Evolutionary conservation across 768 basidiomycete species (phyloP).

Genomic region (Boletus subcaerulescens): DNA sequence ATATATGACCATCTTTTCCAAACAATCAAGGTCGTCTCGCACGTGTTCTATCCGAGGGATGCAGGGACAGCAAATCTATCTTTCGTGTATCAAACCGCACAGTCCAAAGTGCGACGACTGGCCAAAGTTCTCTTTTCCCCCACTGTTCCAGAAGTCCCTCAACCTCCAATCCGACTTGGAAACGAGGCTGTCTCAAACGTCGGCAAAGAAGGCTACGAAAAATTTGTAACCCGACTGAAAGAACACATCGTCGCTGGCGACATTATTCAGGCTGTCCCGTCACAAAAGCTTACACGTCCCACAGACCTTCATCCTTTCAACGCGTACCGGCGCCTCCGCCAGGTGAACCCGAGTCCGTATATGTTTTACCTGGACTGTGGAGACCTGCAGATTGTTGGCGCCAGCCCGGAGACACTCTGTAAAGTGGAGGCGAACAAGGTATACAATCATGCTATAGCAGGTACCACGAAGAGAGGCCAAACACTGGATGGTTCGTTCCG

Average conservation of each 20-base stretch:
- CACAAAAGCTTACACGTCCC: constrained; percentile 82
- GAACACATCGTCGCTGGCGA: constrained; percentile 94
- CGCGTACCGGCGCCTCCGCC: constrained; percentile 88
- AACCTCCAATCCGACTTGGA: constrained; percentile 62
- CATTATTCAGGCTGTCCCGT: constrained; percentile 98
- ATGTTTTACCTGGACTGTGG: constrained; percentile 98
- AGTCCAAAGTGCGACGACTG: constrained; percentile 76
- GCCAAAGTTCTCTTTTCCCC: constrained; percentile 61
- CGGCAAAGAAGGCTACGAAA: constrained; percentile 88
- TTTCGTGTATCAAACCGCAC: constrained; percentile 87
- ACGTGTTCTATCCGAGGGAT: constrained; percentile 82
- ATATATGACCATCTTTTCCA: constrained; percentile 98
- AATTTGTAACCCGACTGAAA: constrained; percentile 88
- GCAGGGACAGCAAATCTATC: constrained; percentile 64
- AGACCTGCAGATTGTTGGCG: constrained; percentile 93
- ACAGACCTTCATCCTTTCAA: constrained; percentile 96
- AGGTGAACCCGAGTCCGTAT: constrained; percentile 96
- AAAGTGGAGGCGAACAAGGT: constrained; percentile 92
- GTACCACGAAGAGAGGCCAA: constrained; percentile 86
- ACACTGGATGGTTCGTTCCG: constrained; percentile 69
- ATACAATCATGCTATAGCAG: constrained; percentile 97
- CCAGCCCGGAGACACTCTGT: constrained; percentile 96
- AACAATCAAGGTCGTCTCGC: constrained; percentile 91
- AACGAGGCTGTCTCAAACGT: constrained; percentile 81
- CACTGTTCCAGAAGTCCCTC: constrained; percentile 60